phyloP scores from a whole-genome alignment of 345 rosid genomes.

The Euphorbia tirucalli region DNA sequence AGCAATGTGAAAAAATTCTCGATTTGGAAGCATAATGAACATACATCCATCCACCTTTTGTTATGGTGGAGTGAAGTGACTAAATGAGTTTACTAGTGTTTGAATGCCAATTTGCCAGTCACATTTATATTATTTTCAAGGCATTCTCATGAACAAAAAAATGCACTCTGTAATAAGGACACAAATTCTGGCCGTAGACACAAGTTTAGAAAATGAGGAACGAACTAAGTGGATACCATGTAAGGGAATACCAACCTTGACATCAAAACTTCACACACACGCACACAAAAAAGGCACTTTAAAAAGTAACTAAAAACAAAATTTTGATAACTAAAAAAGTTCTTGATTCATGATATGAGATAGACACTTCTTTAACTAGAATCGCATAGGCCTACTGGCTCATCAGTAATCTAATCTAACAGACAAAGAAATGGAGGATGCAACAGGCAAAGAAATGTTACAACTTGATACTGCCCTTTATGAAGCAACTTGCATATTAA shows the following conservation, averaged over 20 bases:
- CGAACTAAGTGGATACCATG: not conserved
- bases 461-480: not conserved
- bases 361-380: not conserved
- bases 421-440: not conserved
- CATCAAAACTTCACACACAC: not conserved
- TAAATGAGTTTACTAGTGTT: not conserved
- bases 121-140: not conserved
- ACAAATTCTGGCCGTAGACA: not conserved
- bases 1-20: not conserved
- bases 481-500: not conserved
- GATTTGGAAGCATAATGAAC: conserved; percentile 9
- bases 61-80: not conserved
- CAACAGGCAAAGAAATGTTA: not conserved
- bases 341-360: not conserved
- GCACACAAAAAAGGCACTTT: not conserved
- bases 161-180: not conserved
- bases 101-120: not conserved
- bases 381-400: not conserved
- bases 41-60: not conserved
- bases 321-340: not conserved
- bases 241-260: not conserved
- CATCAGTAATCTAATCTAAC: not conserved
- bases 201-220: not conserved
- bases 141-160: not conserved
- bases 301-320: not conserved